Base-by-base conservation (phyloP, 305 asterid species). In the Fraxinus sp. region DNA sequence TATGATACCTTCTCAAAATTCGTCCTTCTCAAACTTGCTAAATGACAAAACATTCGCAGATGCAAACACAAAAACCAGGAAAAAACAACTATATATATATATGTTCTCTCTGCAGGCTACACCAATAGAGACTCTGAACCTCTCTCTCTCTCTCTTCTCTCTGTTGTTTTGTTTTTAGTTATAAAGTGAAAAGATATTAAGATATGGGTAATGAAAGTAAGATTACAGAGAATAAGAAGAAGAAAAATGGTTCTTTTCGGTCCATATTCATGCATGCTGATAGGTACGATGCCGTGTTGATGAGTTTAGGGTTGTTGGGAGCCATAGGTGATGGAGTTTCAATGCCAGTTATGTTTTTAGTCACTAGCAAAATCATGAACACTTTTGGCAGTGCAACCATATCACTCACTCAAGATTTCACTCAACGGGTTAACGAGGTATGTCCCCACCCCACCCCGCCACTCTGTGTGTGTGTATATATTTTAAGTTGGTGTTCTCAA, bases 211-310 rank as follows among this genome's bases (percentile, higher is more conserved):
- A 32, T 71, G 20, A 32, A 28, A 71, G 43, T 57, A 57, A 57
- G 32, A 62, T 62, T 62, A 9, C 26, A 11, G 71, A 62, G 14
- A 62, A 20, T 62, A 30, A 70, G 1, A 71, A 33, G 80, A 87
- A 80, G 75, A 89, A 72, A n/a, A 79, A 26, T 32, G 46, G 77
- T 5, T 87, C 14, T 9, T 91, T 93, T 30, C 68, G 87, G 16
- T 89, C 92, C 16, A 92, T 94, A 77, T 93, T 94, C 93, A 92
- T 90, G 97, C 98, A 93, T 83, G 97, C 99, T 0, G 98, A 96
- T 84, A 72, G 75, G 0, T 77, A 85, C 78, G 99, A 96, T 77
- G 83, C 74, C 64, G 14, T 62, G 46, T 83, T 96, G 87, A 95
- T 95, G 98, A 62, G 84, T 37, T 22, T 92, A 57, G 99, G 99